These are phyloP conservation scores for Colletotrichum sp. DNA, from an alignment of 2,329 filamentous ascomycete genomes.

Conservation along the genomic window DNA sequence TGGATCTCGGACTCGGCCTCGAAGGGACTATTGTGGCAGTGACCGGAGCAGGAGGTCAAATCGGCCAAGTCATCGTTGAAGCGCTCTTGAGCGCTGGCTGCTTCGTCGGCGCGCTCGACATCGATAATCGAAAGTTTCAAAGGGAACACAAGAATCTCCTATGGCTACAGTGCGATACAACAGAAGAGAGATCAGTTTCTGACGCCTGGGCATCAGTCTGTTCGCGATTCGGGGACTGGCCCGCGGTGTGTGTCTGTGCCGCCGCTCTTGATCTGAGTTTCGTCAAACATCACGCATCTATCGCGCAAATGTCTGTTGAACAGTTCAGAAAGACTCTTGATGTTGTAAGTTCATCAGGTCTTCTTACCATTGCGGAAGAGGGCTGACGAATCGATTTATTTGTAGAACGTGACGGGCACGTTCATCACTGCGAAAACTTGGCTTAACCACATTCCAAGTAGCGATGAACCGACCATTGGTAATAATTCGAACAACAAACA, in stretches of 20 bases:
- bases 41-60: background rate
- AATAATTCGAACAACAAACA: too few species aligned
- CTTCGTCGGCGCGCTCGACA: background rate
- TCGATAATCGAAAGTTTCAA: accelerated
- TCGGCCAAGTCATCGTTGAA: background rate
- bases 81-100: background rate
- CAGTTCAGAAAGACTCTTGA: background rate
- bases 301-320: background rate
- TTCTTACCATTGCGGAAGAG: accelerated
- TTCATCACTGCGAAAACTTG: accelerated
- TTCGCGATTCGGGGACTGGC: too few species aligned
- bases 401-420: accelerated
- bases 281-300: background rate
- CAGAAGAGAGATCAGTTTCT: accelerated
- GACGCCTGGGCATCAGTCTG: too few species aligned
- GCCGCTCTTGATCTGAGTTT: background rate
- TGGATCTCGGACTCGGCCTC: background rate
- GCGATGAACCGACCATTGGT: too few species aligned
- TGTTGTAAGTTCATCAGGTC: accelerated
- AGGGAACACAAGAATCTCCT: accelerated
- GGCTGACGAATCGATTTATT: too few species aligned
- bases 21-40: accelerated
- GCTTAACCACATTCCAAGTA: background rate
- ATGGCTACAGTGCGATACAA: accelerated
- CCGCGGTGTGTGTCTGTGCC: accelerated